Evolutionary conservation across 768 basidiomycete species (phyloP).

Genomic region (Podaxis rugospora): DNA sequence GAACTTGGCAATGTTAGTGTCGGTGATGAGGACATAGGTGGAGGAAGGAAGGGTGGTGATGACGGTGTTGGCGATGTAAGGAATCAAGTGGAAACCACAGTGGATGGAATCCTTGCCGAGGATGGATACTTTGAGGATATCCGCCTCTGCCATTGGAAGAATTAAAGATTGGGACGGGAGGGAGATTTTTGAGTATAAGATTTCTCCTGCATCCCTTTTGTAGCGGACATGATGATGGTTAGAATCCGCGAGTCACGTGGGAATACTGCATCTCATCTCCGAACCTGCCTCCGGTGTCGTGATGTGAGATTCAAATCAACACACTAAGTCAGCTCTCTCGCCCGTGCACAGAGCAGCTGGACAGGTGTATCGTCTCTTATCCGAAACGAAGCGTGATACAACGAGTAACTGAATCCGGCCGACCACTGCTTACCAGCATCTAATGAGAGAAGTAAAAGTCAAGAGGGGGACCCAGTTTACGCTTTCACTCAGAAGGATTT

Average conservation of each 20-base stretch:
- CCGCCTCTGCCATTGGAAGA: slow-evolving; percentile 29
- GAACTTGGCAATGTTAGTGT: slow-evolving; percentile 81
- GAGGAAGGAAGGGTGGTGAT: slow-evolving; percentile 69
- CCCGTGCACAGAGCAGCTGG: background rate
- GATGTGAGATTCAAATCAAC: background rate
- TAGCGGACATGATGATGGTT: slow-evolving; percentile 10
- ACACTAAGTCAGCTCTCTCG: background rate
- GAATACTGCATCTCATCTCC: slow-evolving; percentile 1
- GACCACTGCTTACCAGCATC: background rate
- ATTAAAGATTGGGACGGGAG: background rate
- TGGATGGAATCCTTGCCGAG: slow-evolving; percentile 85
- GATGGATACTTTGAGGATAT: slow-evolving; percentile 78
- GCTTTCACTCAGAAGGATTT: background rate
- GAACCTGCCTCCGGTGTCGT: background rate
- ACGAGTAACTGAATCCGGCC: slow-evolving; percentile 8
- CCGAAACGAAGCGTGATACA: background rate
- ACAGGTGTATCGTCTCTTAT: background rate
- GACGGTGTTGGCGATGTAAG: slow-evolving; percentile 79
- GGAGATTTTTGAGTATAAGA: slow-evolving; percentile 8
- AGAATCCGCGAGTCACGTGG: slow-evolving; percentile 7
- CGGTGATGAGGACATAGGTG: slow-evolving; percentile 89
- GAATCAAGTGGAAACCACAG: slow-evolving; percentile 88
- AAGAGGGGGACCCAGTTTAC: slow-evolving; percentile 6
- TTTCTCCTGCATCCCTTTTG: slow-evolving; percentile 8
- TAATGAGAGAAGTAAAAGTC: background rate